Conservation (phyloP, 768 basidiomycete genomes). For the Vishniacozyma victoriae region DNA sequence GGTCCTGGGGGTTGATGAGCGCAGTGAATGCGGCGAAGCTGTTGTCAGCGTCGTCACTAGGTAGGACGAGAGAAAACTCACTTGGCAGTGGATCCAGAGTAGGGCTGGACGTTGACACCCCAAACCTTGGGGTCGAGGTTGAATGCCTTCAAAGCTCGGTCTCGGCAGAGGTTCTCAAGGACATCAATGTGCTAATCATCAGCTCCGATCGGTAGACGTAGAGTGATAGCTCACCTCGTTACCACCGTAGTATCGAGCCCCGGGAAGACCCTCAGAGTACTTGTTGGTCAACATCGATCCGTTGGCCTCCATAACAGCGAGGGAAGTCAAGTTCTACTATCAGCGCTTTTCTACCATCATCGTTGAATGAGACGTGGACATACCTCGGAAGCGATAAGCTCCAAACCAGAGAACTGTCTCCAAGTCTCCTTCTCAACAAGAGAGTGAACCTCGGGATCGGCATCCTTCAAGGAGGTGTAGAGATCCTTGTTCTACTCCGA, state of each 20-base stretch:
- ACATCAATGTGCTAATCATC: slow-evolving; percentile 71
- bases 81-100: slow-evolving; percentile 80
- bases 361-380: slow-evolving; percentile 17
- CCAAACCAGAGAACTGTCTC: slow-evolving; percentile 94
- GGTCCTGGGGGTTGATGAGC: slow-evolving; percentile 91
- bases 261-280: slow-evolving; percentile 99
- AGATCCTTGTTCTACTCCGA: slow-evolving; percentile 74
- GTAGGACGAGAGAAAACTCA: slow-evolving; percentile 48
- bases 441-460: slow-evolving; percentile 90
- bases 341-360: not conserved
- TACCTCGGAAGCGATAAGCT: slow-evolving; percentile 98
- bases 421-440: slow-evolving; percentile 96
- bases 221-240: slow-evolving; percentile 63
- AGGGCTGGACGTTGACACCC: slow-evolving; percentile 99
- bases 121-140: slow-evolving; percentile 79
- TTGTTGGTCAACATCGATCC: slow-evolving; percentile 98
- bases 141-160: slow-evolving; percentile 93
- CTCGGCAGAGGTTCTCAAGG: slow-evolving; percentile 87
- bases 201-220: slow-evolving; percentile 35
- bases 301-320: slow-evolving; percentile 94
- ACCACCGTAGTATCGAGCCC: slow-evolving; percentile 91
- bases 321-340: slow-evolving; percentile 84
- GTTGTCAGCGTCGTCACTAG: slow-evolving; percentile 1
- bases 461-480: slow-evolving; percentile 79
- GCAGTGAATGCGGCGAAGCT: slow-evolving; percentile 97